Conservation (phyloP, 208 protist species). For the Acanthamoeba culbertsoni region DNA sequence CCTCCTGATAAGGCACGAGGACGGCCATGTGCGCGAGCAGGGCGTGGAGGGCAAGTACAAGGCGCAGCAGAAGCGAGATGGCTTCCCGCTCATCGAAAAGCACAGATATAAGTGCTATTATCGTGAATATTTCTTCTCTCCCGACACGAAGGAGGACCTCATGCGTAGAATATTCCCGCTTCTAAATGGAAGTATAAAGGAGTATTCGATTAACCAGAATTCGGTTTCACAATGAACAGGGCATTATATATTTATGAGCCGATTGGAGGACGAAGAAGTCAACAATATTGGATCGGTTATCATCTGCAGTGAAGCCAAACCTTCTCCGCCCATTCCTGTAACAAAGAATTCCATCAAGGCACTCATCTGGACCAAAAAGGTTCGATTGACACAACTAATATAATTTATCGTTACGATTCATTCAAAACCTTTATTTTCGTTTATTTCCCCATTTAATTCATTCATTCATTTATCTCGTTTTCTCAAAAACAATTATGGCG, state of each 20-base stretch:
- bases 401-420: not conserved
- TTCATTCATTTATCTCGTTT: not conserved
- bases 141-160: not conserved
- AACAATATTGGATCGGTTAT: constrained; percentile 39
- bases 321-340: not conserved
- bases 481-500: not conserved
- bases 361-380: constrained; percentile 24
- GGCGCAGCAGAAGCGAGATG: not conserved
- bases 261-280: constrained; percentile 37
- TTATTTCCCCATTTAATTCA: not conserved
- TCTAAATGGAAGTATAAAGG: not conserved
- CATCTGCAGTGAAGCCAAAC: constrained; percentile 20
- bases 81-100: not conserved
- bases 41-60: constrained; percentile 24
- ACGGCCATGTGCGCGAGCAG: constrained; percentile 10
- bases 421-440: not conserved
- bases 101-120: constrained; percentile 44
- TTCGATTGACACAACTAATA: not conserved
- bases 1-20: not conserved
- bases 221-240: not conserved
- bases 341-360: constrained; percentile 24
- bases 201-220: not conserved
- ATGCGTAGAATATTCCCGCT: not conserved
- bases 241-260: constrained; percentile 30
- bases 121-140: constrained; percentile 36